Base-by-base conservation (phyloP, 1,284 basidiomycete species). In the Apiotrichum porosum region DNA sequence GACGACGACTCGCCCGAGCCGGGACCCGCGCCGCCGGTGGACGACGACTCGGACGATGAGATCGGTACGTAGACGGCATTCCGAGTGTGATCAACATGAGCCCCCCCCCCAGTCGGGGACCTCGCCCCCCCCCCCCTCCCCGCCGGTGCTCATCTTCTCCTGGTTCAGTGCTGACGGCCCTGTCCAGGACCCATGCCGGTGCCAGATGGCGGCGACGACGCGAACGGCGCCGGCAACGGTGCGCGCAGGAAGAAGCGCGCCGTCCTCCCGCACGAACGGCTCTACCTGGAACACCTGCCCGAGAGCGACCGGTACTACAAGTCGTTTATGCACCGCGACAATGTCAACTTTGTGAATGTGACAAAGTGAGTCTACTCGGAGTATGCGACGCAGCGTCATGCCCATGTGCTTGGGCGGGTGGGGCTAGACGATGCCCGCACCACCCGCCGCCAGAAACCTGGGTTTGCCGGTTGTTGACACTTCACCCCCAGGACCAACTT, bases 271-370 rank as follows among this genome's bases (percentile, higher is more conserved):
- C 84, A 88, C 60, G 85, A 88, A 75, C 80, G 82, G 56, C 78
- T 97, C 24, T 97, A 88, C 73, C 80, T 98, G 38, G 88, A 90
- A 39, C 88, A 94, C 70, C 77, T 99, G 23, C 95, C 95, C 1
- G 83, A 83, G 62, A 83, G 91, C 42, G 89, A 97, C 66, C 83
- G 95, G 59, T 99, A 98, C 75, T 86, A 84, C 76, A 92, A 94
- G 77, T 93, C 88, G 52, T 95, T 98, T 75, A 98, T 98, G 95
- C 95, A 99, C 73, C 79, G 93, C 43, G 94, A 98, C 62, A 81
- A 84, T 17, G 79, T 98, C 58, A 94, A 90, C 68, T 93, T 87
- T 63, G 84, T 84, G 42, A 81, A 85, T 18, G 82, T 89, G 61
- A 93, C 91, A 15, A 85, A 81, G 88, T 91, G 49, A 52, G 81